phyloP scores from a whole-genome alignment of 1,284 basidiomycete genomes.

The Cutaneotrichosporon dermatis region DNA sequence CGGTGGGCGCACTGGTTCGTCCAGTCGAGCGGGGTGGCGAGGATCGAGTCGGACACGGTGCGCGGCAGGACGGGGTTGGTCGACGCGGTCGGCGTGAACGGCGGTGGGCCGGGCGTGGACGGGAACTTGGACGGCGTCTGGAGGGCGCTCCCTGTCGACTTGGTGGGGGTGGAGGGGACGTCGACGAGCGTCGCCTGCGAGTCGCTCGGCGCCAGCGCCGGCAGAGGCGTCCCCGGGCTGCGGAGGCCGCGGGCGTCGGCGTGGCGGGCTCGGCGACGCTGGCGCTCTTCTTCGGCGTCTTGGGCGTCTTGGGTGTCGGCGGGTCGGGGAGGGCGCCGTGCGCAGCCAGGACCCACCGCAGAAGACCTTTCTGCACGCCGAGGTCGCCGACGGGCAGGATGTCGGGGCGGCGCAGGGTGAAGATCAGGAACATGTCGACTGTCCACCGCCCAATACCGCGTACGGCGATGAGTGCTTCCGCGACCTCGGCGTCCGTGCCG shows the following conservation, averaged over 20 bases:
- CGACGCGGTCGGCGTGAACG: constrained; percentile 11
- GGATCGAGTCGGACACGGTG: constrained; percentile 9
- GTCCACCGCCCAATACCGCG: constrained; percentile 66
- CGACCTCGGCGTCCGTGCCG: constrained; percentile 68
- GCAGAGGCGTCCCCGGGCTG: too few species aligned
- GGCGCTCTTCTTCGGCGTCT: constrained; percentile 45
- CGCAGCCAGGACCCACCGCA: constrained; percentile 67
- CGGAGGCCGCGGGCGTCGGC: neutral
- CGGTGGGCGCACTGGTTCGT: constrained; percentile 14
- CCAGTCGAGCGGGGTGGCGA: constrained; percentile 20
- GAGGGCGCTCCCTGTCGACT: neutral
- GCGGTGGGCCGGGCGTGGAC: constrained; percentile 16
- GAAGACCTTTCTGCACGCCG: constrained; percentile 71
- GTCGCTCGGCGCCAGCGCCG: neutral
- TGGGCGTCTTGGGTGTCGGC: constrained; percentile 41
- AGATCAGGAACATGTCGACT: constrained; percentile 87
- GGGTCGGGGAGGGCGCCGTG: constrained; percentile 51
- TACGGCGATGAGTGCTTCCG: constrained; percentile 68
- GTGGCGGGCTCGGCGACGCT: neutral
- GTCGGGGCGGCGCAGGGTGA: constrained; percentile 74
- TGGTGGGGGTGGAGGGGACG: neutral
- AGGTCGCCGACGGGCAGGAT: constrained; percentile 78
- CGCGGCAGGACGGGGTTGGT: constrained; percentile 17
- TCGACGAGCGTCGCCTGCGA: neutral
- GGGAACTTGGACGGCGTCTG: constrained; percentile 11